Evolutionary conservation across 2,329 filamentous ascomycete genomes (phyloP), one percentile per base, ranked within the genome.

Genomic region (Trichoderma sp.): DNA sequence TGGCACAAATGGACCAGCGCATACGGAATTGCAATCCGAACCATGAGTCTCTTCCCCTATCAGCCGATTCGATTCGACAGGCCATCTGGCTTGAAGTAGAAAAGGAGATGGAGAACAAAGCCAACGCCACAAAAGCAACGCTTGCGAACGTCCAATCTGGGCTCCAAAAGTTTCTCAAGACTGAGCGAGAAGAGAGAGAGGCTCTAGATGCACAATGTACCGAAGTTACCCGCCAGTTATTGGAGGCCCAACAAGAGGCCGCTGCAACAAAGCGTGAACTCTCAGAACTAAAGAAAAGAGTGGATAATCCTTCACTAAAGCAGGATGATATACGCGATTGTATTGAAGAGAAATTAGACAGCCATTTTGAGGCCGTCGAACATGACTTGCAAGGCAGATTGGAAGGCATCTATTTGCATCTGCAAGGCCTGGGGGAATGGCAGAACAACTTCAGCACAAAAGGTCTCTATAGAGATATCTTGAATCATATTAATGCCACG

Each of bases 381-480:
- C 7, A n/a, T 2, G 43, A 40, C 7, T 21, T 33, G 7, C 11
- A 31, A 53, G 19, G 13, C 7, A 7, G 13, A 5, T 31, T 27
- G 6, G 63, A 62, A 31, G 35, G 27, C 16, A 14, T 70, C 13
- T 52, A 31, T 40, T n/a, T 58, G 2, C 69, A 70, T 57, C 37
- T 85, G 5, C 73, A 72, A 24, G 74, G 79, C 0, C 72, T 89
- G 8, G 82, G 86, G 72, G 68, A 70, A 0, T 85, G 85, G 70
- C 87, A 82, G 70, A 83, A 82, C 68, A 86, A 85, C 71, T 75
- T 89, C 8, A 79, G 75, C 24, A 83, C 84, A 1, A 81, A 79
- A 57, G 72, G 76, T 2, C 75, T 86, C 31, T 82, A 80, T 16
- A 76, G 79, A 6, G 76, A 76, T 1, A 83, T 87, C 10, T 72